Percentiles rank a stretch among this genome's conserved stretches.
Conservation (phyloP, 139 green algal species). For the Closterium sp. region DNA sequence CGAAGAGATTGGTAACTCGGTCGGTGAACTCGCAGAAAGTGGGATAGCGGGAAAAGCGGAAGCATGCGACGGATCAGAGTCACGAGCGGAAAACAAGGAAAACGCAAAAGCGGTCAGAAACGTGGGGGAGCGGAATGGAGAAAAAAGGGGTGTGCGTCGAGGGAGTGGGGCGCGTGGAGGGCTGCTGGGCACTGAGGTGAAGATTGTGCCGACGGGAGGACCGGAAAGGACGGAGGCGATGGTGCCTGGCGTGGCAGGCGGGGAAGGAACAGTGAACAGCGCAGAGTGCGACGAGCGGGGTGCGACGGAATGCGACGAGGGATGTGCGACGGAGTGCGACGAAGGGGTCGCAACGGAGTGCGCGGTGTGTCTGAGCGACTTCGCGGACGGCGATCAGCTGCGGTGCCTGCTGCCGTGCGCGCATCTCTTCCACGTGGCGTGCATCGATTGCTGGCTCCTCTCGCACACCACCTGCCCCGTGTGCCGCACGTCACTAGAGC, state of each 20-base stretch:
- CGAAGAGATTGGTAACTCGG: not conserved
- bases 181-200: not conserved
- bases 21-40: not conserved
- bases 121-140: no score
- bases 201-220: not conserved
- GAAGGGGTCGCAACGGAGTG: constrained; percentile 51
- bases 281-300: constrained; percentile 41
- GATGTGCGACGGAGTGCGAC: constrained; percentile 51
- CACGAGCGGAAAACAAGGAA: no score
- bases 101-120: no score
- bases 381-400: constrained; percentile 63
- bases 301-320: constrained; percentile 49
- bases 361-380: constrained; percentile 72
- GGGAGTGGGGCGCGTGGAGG: no score
- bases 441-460: constrained; percentile 66
- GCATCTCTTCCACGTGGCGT: constrained; percentile 61
- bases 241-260: constrained; percentile 39
- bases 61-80: no score
- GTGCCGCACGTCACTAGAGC: constrained; percentile 58
- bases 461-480: constrained; percentile 71
- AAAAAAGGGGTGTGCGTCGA: no score
- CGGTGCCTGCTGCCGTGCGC: constrained; percentile 61
- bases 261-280: constrained; percentile 60
- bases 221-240: not conserved
- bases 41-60: not conserved